Conservation (phyloP, 192 early-diverging fungal genomes). For the Backusella liffmaniae region DNA sequence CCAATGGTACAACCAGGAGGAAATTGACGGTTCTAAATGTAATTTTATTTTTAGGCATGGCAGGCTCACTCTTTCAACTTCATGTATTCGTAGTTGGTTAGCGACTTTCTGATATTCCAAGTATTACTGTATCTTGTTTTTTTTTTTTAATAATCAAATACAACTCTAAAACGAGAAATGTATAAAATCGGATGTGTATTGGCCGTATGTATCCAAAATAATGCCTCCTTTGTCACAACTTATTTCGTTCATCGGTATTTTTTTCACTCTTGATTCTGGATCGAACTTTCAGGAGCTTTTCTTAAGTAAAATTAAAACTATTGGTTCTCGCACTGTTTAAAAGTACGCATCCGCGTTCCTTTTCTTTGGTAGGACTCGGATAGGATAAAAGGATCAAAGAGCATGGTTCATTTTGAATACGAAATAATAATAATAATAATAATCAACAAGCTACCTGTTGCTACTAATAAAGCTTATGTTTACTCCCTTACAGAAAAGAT, state of each 20-base stretch:
- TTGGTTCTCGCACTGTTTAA: neutral
- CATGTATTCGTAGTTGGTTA: neutral
- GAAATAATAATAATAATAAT: too few species aligned
- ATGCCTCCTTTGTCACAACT: too few species aligned
- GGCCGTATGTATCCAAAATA: too few species aligned
- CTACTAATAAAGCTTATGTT: neutral
- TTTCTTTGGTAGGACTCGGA: neutral
- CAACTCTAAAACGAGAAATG: neutral
- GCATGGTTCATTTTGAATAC: too few species aligned
- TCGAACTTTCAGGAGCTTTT: neutral
- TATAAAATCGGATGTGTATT: neutral
- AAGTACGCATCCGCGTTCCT: neutral
- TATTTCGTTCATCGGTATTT: too few species aligned
- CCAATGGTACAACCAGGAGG: neutral
- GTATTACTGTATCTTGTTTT: neutral
- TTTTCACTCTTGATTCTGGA: neutral
- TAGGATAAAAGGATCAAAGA: neutral
- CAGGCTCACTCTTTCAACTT: neutral
- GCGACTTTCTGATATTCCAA: neutral
- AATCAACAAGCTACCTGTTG: neutral
- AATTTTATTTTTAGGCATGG: neutral
- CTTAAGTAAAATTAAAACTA: neutral
- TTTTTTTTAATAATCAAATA: neutral
- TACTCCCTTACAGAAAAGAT: neutral
- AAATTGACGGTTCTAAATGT: neutral